These are phyloP conservation scores for Phytophthora hibernalis DNA, from an alignment of 352 stramenopile genomes.

Conservation along the genomic window DNA sequence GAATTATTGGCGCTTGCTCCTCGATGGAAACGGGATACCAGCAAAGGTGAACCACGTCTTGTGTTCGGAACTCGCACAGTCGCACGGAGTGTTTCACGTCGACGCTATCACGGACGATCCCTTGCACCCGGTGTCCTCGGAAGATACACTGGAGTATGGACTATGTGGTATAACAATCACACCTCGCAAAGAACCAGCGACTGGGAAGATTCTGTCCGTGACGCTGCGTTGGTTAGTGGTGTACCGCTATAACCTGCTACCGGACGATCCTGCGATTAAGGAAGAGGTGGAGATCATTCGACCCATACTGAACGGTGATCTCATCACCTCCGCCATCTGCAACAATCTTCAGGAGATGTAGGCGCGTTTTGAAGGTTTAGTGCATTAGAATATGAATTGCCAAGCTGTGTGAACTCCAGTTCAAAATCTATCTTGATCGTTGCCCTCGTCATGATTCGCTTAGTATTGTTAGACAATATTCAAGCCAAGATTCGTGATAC, in stretches of 20 bases:
- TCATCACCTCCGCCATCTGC: constrained; percentile 39
- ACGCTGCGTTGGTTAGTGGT: constrained; percentile 33
- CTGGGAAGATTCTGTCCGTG: constrained; percentile 19
- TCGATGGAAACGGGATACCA: constrained; percentile 19
- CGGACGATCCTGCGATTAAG: constrained; percentile 27
- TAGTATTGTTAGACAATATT: background rate
- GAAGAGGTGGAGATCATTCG: constrained; percentile 30
- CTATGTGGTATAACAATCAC: constrained; percentile 35
- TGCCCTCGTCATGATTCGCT: too few relatives aligned
- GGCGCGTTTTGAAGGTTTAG: background rate
- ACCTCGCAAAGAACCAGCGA: constrained; percentile 19
- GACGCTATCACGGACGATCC: constrained; percentile 39
- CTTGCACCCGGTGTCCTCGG: constrained; percentile 17
- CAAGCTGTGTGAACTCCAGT: too few relatives aligned
- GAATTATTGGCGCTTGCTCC: constrained; percentile 30
- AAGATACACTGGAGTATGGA: constrained; percentile 19
- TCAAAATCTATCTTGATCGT: too few relatives aligned
- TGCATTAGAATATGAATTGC: too few relatives aligned
- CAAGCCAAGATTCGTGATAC: too few relatives aligned
- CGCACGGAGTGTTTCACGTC: constrained; percentile 38
- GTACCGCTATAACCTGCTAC: constrained; percentile 40
- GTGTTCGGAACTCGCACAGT: constrained; percentile 28
- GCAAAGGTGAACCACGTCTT: constrained; percentile 40
- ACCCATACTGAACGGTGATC: constrained; percentile 43
- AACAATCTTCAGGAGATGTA: constrained; percentile 25